Evolutionary conservation across 2,329 filamentous ascomycete species (phyloP), one percentile per base, ranked within the genome.

Genomic region (Hypomyces perniciosus): DNA sequence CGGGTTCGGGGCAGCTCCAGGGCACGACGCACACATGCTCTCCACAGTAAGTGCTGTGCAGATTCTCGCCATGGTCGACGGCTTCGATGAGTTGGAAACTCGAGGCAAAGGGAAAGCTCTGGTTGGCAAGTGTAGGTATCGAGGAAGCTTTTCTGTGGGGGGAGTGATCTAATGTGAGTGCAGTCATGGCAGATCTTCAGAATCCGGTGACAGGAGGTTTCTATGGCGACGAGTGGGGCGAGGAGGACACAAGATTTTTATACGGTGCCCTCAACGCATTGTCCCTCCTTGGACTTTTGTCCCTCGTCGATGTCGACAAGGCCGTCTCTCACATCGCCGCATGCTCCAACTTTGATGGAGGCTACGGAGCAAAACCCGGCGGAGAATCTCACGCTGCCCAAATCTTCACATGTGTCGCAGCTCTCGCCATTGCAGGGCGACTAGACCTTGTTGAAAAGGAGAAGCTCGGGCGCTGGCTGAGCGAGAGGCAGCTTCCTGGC

Each of bases 1-100:
- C 44, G 93, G 93, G 10, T 97, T 99, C 65, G 91, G 91, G 44
- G 91, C 93, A 48, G 91, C 92, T 9, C 93, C 93, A 0, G 88
- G 88, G 5, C 93, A 99, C 67, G 93, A 99, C 72, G 84, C 92
- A 28, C 93, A 99, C 68, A 89, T 99, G 82, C 81, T 97, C 47
- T 96, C 92, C 67, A 99, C 93, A 49, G 88, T 93, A 65, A 96
- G 90, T 71, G 91, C 89, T 48, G 85, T 99, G 60, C 93, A 99
- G 73, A 90, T 96, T 59, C 78, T 99, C 46, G 88, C 88, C 58
- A 90, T 87, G 64, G 73, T 95, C 29, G 86, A 96, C 70, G 93
- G 86, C 29, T 77, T 96, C 59, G 85, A 86, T 55, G 87, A 92
- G 60, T 79, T 99, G 30, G 90, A 97, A 57, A 72, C 74, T 51